Evolutionary conservation across 176 grass and related monocot species (phyloP), one percentile per base, ranked within the genome.

Genomic region (Aegilops tauschii): DNA sequence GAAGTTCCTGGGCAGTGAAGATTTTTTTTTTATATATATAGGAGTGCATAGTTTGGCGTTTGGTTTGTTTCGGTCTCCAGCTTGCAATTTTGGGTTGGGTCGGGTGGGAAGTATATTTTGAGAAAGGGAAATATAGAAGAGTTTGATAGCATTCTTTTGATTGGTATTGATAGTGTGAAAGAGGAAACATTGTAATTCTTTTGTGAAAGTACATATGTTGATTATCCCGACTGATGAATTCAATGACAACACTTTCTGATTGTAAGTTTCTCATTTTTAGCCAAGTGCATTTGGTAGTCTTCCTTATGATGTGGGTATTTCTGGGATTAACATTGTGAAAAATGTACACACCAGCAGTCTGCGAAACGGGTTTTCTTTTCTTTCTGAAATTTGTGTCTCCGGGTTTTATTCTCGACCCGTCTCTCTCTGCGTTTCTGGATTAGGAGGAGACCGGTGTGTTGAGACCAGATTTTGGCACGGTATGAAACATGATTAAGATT

Each of bases 1-100:
- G 80, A 65, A 79, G 31, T 73, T 79, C 21, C 12, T 56, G 17
- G 35, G 79, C 28, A 71, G 16, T 78, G 64, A 67, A 85, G 59
- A 65, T 83, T 77, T 62, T 76, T 78, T 21, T 72, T 52, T 11
- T 82, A 52, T 72, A 20, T 5, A 59, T 14, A 78, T 80, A 79
- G 79, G 84, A 83, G 73, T 83, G 84, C 73, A 87, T 75, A 79
- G 42, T 79, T 79, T 87, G 84, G 50, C 54, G 64, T 73, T 20
- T 32, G 21, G 13, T 82, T 86, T 64, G 9, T 62, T 79, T 11
- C 9, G 20, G 27, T 27, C 14, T n/a, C 25, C 4, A 65, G 8
- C 74, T 77, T 25, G 69, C 31, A 58, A 6, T 44, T 83, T 86
- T 83, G 42, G 39, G 31, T 86, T 83, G 42, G 39, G 42, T 86